Evolutionary conservation across 306 rosid species (phyloP).

Genomic region (Cucurbita moschata): DNA sequence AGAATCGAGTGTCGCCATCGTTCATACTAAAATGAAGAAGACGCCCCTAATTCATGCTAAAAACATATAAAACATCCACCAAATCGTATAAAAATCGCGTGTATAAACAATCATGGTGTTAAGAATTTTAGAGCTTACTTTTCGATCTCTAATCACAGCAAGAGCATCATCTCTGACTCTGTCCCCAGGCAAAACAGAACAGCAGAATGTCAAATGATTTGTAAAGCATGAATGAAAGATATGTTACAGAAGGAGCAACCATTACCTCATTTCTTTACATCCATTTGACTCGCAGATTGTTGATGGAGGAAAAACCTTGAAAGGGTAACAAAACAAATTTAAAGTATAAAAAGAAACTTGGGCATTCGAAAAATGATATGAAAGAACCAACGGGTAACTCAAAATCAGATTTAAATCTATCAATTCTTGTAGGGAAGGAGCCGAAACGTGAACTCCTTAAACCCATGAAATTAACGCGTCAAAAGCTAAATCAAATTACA

Average conservation of each 20-base stretch:
- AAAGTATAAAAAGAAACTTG: neutral
- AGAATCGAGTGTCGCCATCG: neutral
- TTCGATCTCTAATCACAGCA: conserved; percentile 35
- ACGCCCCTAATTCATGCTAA: neutral
- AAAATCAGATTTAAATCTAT: neutral
- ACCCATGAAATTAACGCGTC: neutral
- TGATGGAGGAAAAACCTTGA: conserved; percentile 39
- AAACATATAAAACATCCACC: neutral
- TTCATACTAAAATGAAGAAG: neutral
- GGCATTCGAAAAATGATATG: neutral
- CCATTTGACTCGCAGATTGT: conserved; percentile 40
- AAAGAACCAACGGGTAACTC: neutral
- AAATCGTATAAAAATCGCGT: neutral
- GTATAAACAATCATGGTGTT: no score
- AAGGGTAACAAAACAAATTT: neutral
- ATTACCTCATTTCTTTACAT: conserved; percentile 46
- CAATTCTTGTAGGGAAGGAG: neutral
- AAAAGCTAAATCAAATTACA: neutral
- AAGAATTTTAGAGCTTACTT: conserved; percentile 31
- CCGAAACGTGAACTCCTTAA: neutral
- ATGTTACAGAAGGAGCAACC: neutral
- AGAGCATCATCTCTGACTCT: conserved; percentile 40
- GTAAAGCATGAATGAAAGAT: neutral
- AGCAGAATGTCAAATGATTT: conserved; percentile 1
- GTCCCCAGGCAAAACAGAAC: conserved; percentile 28